These are phyloP conservation scores for Myrica gale DNA, from an alignment of 306 rosid genomes.

Conservation along the genomic window DNA sequence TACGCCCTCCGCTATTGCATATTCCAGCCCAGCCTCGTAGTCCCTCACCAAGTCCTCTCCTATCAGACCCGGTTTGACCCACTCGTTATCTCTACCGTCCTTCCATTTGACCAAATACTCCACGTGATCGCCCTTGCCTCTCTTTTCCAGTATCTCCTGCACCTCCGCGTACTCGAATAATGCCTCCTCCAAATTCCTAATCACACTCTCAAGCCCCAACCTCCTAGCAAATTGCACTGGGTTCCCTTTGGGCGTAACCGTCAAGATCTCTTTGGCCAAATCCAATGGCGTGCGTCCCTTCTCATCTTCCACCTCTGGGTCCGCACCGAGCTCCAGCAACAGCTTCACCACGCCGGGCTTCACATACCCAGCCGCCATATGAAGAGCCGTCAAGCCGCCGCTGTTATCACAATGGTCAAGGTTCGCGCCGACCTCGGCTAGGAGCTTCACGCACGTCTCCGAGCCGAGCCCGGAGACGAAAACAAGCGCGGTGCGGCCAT, in stretches of 20 bases:
- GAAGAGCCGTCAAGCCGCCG: slow-evolving; percentile 66
- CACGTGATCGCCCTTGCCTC: slow-evolving; percentile 70
- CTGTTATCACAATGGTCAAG: slow-evolving; percentile 54
- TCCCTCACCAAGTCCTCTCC: slow-evolving; percentile 74
- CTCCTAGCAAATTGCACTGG: slow-evolving; percentile 70
- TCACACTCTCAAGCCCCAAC: slow-evolving; percentile 55
- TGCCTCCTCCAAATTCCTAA: slow-evolving; percentile 51
- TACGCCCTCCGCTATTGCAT: slow-evolving; percentile 83
- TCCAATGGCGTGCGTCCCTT: slow-evolving; percentile 61
- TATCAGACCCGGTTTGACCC: slow-evolving; percentile 65
- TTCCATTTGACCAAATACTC: slow-evolving; percentile 85
- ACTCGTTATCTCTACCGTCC: slow-evolving; percentile 68
- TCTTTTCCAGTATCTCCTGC: slow-evolving; percentile 59
- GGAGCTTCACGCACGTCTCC: slow-evolving; percentile 48
- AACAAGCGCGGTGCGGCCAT: slow-evolving; percentile 68
- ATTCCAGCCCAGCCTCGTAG: slow-evolving; percentile 78
- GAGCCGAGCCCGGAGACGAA: slow-evolving; percentile 80
- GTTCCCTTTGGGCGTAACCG: slow-evolving; percentile 68
- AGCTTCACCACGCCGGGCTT: slow-evolving; percentile 58
- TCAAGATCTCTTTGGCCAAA: slow-evolving; percentile 57
- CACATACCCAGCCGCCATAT: slow-evolving; percentile 83
- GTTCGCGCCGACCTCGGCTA: slow-evolving; percentile 62
- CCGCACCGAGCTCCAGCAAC: slow-evolving; percentile 59
- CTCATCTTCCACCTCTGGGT: slow-evolving; percentile 55
- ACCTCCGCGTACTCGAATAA: slow-evolving; percentile 78